Evolutionary conservation across 345 rosid species (phyloP), one percentile per base, ranked within the genome.

Genomic region (Mangifera indica): DNA sequence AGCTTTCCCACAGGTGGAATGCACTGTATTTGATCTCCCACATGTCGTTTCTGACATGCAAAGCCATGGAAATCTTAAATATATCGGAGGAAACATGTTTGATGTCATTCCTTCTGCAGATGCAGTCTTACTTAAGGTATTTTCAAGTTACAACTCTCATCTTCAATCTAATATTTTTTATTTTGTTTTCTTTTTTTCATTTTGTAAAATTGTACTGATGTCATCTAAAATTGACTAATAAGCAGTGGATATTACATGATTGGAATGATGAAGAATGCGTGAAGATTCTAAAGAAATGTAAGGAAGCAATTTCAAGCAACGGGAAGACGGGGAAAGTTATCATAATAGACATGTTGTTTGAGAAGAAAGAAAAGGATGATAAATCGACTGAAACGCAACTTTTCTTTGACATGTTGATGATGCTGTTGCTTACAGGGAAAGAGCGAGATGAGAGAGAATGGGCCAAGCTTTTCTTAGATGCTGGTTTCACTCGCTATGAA

Each of bases 41-140:
- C 82, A 75, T 22, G 85, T 81, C 14, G 79, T 86, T 24, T 68
- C 76, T 5, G 52, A 73, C 21, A 57, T 77, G 34, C 20, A 69
- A 40, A 70, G 45, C 18, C 53, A 57, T 5, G 21, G 45, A 17
- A 83, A 80, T 72, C 42, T 49, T 71, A 85, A 70, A 15, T 85
- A 68, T 44, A 71, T 70, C 17, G 75, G 66, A 0, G 86, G 84
- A 4, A 82, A 83, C 72, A 81, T 85, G 86, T 85, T 85, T 18
- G 71, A 75, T 15, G 76, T 58, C 25, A 17, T 82, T 60, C 88
- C 88, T 60, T 32, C 76, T 5, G 83, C 88, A 15, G 80, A 82
- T 65, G 80, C 74, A 13, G 25, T 78, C 21, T 26, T 85, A 24
- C 74, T 85, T 1, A 82, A 85, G 88, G 84, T 81, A 49, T 24